Conservation (phyloP, 345 rosid species). For the Excoecaria cochinchinensis region DNA sequence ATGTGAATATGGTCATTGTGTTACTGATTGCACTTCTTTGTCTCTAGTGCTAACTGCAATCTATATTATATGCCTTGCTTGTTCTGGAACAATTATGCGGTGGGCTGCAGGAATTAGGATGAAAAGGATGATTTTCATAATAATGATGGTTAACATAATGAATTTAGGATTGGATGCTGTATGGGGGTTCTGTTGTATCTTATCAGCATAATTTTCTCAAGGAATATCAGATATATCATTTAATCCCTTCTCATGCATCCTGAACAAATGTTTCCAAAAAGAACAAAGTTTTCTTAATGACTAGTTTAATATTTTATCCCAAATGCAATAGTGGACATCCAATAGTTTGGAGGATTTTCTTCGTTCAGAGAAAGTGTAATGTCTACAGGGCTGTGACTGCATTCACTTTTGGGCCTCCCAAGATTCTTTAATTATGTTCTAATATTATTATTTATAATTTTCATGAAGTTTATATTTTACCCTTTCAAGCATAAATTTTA, state of each 20-base stretch:
- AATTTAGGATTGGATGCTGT: neutral
- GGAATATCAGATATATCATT: neutral
- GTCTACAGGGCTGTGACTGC: too few species aligned
- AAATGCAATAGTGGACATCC: neutral
- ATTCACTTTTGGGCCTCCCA: too few species aligned
- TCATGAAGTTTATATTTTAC: too few species aligned
- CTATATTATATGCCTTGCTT: neutral
- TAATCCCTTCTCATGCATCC: neutral
- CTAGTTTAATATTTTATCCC: neutral
- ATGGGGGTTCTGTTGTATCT: neutral
- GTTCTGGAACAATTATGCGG: neutral
- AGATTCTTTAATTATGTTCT: too few species aligned
- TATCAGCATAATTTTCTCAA: neutral
- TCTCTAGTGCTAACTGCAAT: neutral
- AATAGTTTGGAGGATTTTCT: neutral
- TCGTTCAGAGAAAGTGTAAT: neutral
- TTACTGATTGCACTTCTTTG: neutral
- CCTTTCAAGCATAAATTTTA: too few species aligned
- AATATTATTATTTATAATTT: too few species aligned
- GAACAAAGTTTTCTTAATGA: neutral
- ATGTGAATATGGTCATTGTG: neutral
- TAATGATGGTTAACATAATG: neutral
- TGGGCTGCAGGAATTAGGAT: neutral
- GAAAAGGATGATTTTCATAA: neutral
- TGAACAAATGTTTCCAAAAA: neutral